phyloP scores from a whole-genome alignment of 1,139 yeast species.

The Kodamaea sp. region DNA sequence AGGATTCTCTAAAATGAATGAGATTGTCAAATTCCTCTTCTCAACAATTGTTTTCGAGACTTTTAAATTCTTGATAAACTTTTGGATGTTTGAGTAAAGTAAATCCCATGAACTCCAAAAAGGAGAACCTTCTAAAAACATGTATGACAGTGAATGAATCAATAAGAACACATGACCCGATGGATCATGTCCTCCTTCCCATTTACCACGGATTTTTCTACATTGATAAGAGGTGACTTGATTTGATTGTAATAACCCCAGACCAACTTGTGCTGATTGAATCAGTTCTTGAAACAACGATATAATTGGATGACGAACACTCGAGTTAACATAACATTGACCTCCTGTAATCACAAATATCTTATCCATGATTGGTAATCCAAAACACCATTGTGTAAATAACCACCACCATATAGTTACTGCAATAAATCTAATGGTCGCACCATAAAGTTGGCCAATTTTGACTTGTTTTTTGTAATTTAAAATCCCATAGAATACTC shows the following conservation, averaged over 20 bases:
- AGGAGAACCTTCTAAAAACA: constrained; percentile 62
- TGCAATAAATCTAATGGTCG: constrained; percentile 37
- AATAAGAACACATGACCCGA: constrained; percentile 88
- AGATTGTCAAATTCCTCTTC: too few species aligned
- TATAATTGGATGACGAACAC: constrained; percentile 1
- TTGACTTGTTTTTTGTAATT: constrained; percentile 2
- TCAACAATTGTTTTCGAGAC: not conserved
- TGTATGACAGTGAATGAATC: constrained; percentile 64
- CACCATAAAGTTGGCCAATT: constrained; percentile 13
- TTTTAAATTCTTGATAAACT: not conserved
- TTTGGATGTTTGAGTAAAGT: constrained; percentile 3
- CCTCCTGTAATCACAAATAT: constrained; percentile 85
- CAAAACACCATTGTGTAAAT: constrained; percentile 89
- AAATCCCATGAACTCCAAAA: constrained; percentile 26
- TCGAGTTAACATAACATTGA: constrained; percentile 40
- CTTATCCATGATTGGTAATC: constrained; percentile 85
- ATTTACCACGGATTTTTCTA: constrained; percentile 58
- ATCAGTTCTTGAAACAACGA: constrained; percentile 7
- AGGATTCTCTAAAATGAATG: constrained; percentile 33
- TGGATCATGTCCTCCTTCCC: constrained; percentile 96
- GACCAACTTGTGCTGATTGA: constrained; percentile 3
- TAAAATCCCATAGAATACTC: constrained; percentile 24
- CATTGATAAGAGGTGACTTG: constrained; percentile 51
- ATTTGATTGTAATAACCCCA: not conserved
- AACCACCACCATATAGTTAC: constrained; percentile 78